Conservation (phyloP, 768 basidiomycete genomes). For the Suillus alpinus region DNA sequence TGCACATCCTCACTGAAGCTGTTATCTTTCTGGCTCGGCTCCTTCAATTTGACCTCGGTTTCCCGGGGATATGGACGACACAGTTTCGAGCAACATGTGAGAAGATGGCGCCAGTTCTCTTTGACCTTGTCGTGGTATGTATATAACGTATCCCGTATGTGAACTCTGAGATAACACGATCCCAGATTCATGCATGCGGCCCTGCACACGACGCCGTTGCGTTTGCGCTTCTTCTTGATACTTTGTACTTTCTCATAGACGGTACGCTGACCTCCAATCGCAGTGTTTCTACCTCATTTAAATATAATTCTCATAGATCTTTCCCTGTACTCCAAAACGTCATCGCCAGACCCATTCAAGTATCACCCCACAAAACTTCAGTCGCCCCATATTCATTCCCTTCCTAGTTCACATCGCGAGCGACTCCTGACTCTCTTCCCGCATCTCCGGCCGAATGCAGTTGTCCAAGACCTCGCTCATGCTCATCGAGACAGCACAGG, state of each 20-base stretch:
- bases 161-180: slow-evolving; percentile 6
- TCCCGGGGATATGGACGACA: slow-evolving; percentile 55
- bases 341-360: slow-evolving; percentile 55
- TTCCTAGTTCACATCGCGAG: slow-evolving; percentile 54
- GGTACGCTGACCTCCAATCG: slow-evolving; percentile 40
- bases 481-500: slow-evolving; percentile 57
- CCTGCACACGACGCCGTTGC: slow-evolving; percentile 50
- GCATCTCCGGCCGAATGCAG: slow-evolving; percentile 45
- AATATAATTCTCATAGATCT: slow-evolving; percentile 46
- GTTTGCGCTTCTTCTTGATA: slow-evolving; percentile 71
- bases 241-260: slow-evolving; percentile 69
- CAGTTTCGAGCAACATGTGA: slow-evolving; percentile 46
- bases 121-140: slow-evolving; percentile 53
- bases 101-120: slow-evolving; percentile 40
- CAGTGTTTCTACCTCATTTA: not conserved
- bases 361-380: slow-evolving; percentile 55
- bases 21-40: slow-evolving; percentile 62
- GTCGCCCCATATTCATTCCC: slow-evolving; percentile 50
- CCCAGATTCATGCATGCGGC: slow-evolving; percentile 57
- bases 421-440: slow-evolving; percentile 61
- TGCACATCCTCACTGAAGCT: slow-evolving; percentile 34
- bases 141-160: slow-evolving; percentile 1
- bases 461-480: slow-evolving; percentile 57
- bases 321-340: slow-evolving; percentile 53
- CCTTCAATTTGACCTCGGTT: slow-evolving; percentile 71